These are phyloP conservation scores for Apiotrichum gracile DNA, from an alignment of 1,284 basidiomycete species.

Conservation along the genomic window DNA sequence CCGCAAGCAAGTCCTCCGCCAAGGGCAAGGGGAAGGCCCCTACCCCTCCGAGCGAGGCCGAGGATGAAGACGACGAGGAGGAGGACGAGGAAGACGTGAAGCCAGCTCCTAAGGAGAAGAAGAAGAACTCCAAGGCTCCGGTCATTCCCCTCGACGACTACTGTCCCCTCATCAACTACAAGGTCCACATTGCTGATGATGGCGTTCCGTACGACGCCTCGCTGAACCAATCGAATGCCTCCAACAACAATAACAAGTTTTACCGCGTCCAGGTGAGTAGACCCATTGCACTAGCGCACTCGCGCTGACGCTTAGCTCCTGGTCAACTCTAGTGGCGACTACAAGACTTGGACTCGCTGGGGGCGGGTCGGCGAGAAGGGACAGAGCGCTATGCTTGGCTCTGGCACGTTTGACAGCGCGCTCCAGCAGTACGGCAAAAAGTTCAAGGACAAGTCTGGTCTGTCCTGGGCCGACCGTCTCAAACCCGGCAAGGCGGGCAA, in stretches of 20 bases:
- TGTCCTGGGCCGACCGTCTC: slow-evolving; percentile 10
- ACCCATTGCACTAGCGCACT: no score
- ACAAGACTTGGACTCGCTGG: slow-evolving; percentile 17
- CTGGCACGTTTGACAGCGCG: slow-evolving; percentile 2
- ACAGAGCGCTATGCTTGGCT: slow-evolving; percentile 4
- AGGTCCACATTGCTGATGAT: slow-evolving; percentile 53
- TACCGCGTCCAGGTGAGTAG: slow-evolving; percentile 17
- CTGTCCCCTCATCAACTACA: slow-evolving; percentile 28
- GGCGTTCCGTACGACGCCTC: slow-evolving; percentile 59
- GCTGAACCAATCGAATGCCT: slow-evolving; percentile 62
- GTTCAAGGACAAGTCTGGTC: slow-evolving; percentile 21
- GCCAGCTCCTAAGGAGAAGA: background rate
- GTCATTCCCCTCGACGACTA: slow-evolving; percentile 12
- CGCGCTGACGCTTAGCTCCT: slow-evolving; percentile 8
- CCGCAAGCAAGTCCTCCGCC: background rate
- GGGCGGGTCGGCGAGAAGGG: slow-evolving; percentile 20
- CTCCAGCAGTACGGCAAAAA: slow-evolving; percentile 10
- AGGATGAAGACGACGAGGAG: background rate
- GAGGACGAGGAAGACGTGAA: background rate
- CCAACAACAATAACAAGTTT: slow-evolving; percentile 60
- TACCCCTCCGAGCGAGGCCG: background rate
- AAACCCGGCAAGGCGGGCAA: slow-evolving; percentile 7
- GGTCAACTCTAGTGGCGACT: background rate
- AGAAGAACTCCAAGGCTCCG: background rate
- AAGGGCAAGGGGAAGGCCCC: background rate